Base-by-base conservation (phyloP, 2,329 filamentous ascomycete species). In the Claviceps quebecensis region DNA sequence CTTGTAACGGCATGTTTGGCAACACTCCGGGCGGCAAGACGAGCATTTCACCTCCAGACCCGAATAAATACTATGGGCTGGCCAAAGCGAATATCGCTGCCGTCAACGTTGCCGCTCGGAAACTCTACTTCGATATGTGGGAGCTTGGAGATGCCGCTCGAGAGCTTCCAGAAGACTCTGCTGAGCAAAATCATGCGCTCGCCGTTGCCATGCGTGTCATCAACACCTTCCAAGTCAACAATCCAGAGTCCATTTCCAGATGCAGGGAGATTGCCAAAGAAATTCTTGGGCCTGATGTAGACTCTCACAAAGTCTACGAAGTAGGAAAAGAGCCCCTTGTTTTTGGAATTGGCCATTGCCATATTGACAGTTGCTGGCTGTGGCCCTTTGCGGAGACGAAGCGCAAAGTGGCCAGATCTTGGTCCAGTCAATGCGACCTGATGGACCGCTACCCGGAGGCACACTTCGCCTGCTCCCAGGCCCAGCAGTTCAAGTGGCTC, bases 331-430 rank as follows among this genome's bases (percentile, higher is more conserved):
- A 84, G 37, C 80, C 87, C 1, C 75, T 94, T 53, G 87, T 97
- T 3, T 93, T 81, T 59, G 91, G 82, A 38, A 91, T 97, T 57
- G 93, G 93, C 0, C 88, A 98, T 66, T 98, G 93, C 60, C 93
- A 98, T 67, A 98, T 98, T 58, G 93, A 97, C 68, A 95, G 86
- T 29, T 96, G 91, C 68, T 98, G 93, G 93, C 75, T 98, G 38
- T 98, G 93, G 93, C 93, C 93, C 0, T 98, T 89, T 79, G 93
- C 86, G 9, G 93, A 98, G 72, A 97, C 93, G 0, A 96, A 94
- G 71, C 86, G 93, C 61, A 98, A 98, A 72, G 85, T 97, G 34
- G 90, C 85, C 19, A 81, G 93, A 45, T 96, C 90, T 9, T 98
- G 93, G 93, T 91, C 88, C 1, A 97, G 88, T 65, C 93, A 98